These are phyloP conservation scores for Solidago caesia DNA, from an alignment of 129 eudicot genomes.

Conservation along the genomic window DNA sequence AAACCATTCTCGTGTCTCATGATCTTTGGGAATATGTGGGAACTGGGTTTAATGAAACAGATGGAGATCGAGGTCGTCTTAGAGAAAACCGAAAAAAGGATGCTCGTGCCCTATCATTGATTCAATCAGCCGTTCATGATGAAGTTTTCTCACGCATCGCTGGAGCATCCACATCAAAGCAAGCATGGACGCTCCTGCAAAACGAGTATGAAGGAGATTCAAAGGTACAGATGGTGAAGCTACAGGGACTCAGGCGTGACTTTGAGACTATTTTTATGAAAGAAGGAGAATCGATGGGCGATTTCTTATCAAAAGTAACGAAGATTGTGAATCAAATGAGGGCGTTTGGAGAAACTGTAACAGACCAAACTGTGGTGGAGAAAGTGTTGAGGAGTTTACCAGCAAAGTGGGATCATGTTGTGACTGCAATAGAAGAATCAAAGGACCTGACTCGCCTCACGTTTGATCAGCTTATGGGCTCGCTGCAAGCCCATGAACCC, in stretches of 20 bases:
- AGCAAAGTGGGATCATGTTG: slow-evolving; percentile 1
- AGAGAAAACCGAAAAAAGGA: not conserved
- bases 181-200: not conserved
- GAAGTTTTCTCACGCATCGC: no score
- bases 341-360: not conserved
- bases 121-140: not conserved
- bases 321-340: not conserved
- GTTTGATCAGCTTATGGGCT: slow-evolving; percentile 15
- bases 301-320: slow-evolving; percentile 5
- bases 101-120: not conserved
- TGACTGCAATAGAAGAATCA: slow-evolving; percentile 18
- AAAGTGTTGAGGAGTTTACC: slow-evolving; percentile 17
- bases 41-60: not conserved
- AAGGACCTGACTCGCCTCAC: not conserved
- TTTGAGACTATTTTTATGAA: slow-evolving; percentile 15
- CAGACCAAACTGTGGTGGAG: not conserved
- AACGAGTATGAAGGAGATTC: not conserved
- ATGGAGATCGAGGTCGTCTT: not conserved
- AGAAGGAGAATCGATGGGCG: not conserved
- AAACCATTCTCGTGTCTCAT: not conserved
- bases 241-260: not conserved
- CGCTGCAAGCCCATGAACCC: slow-evolving; percentile 13
- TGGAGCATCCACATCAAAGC: not conserved
- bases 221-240: not conserved
- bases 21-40: not conserved